Conservation (phyloP, 2,329 filamentous ascomycete genomes). For the Ophidiomyces ophidiicola region DNA sequence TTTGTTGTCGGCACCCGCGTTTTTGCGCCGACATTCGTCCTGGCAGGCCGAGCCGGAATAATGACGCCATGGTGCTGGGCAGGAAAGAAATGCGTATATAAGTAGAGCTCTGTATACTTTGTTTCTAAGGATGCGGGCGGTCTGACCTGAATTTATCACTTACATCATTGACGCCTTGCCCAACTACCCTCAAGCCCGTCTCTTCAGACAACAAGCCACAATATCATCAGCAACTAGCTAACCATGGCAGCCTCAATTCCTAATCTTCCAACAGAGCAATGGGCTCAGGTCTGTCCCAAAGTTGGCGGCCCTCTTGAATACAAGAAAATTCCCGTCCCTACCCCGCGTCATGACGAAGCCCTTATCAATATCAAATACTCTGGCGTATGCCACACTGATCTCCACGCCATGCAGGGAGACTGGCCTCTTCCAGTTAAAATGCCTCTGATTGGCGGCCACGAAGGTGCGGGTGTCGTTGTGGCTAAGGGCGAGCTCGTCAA, state of each 20-base stretch:
- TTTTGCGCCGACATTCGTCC: no score
- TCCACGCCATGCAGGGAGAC: slow-evolving; percentile 72
- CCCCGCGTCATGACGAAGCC: slow-evolving; percentile 78
- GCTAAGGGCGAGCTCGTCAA: slow-evolving; percentile 63
- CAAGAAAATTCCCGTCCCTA: slow-evolving; percentile 58
- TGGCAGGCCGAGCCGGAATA: no score
- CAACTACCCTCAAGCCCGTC: no score
- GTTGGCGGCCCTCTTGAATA: slow-evolving; percentile 53
- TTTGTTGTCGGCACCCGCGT: no score
- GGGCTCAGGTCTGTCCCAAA: slow-evolving; percentile 82
- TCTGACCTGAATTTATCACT: no score
- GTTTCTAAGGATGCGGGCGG: no score
- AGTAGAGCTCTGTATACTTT: not conserved
- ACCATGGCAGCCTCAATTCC: slow-evolving; percentile 12
- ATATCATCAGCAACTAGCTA: not conserved
- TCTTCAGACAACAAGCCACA: not conserved
- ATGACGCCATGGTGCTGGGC: no score
- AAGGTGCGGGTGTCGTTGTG: slow-evolving; percentile 72
- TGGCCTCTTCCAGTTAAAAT: slow-evolving; percentile 77
- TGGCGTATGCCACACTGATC: slow-evolving; percentile 82
- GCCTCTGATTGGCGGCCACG: slow-evolving; percentile 71
- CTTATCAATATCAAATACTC: slow-evolving; percentile 84
- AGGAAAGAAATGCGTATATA: not conserved
- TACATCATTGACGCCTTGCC: no score
- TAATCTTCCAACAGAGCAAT: slow-evolving; percentile 68